Conservation (phyloP, 1,139 yeast genomes). For the Sugiyamaella pinicola region DNA sequence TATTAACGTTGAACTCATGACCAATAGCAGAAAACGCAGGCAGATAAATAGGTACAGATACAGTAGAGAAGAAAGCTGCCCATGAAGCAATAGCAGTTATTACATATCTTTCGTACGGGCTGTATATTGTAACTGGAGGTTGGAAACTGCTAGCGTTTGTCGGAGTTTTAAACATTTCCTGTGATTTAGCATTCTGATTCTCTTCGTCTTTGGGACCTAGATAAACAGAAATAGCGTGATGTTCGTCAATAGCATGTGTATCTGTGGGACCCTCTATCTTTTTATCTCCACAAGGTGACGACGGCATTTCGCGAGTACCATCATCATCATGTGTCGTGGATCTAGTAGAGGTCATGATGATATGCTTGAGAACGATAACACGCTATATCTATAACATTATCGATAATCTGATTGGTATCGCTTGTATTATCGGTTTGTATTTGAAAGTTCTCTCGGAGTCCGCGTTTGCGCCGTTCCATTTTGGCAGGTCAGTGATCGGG, state of each 20-base stretch:
- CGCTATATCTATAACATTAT: too few species aligned
- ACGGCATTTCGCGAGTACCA: too few species aligned
- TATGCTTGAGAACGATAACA: background rate
- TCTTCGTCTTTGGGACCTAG: constrained; percentile 14
- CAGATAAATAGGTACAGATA: constrained; percentile 72
- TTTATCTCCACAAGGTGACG: too few species aligned
- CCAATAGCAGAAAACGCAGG: constrained; percentile 66
- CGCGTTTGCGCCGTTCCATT: too few species aligned
- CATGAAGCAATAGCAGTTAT: constrained; percentile 48
- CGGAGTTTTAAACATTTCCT: constrained; percentile 1
- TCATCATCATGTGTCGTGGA: background rate
- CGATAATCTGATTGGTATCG: too few species aligned
- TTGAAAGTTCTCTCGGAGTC: too few species aligned
- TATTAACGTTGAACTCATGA: constrained; percentile 53
- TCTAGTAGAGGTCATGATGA: background rate
- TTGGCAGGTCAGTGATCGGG: too few species aligned
- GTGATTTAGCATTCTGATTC: constrained; percentile 8
- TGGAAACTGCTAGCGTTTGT: constrained; percentile 17
- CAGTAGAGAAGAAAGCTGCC: constrained; percentile 60
- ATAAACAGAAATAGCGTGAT: background rate
- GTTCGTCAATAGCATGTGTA: background rate
- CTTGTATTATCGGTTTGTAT: too few species aligned
- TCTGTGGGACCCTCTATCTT: too few species aligned
- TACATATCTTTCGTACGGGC: constrained; percentile 41
- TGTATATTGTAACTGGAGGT: constrained; percentile 43